These are phyloP conservation scores for Colletotrichum sp. DNA, from an alignment of 2,329 filamentous ascomycete genomes.

Conservation along the genomic window DNA sequence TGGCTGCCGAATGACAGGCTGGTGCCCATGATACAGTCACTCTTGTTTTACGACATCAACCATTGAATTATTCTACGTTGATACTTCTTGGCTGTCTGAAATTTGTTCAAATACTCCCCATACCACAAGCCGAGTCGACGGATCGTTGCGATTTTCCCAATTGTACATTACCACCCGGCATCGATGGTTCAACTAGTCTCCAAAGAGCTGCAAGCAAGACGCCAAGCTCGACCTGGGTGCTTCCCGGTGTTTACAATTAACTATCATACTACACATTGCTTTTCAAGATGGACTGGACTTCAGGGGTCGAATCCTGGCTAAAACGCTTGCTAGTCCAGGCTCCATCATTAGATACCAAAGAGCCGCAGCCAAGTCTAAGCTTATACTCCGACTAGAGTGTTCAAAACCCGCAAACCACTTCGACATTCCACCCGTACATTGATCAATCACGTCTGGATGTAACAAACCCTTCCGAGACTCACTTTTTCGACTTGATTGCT, in stretches of 20 bases:
- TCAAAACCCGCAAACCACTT: not conserved
- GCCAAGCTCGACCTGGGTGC: not conserved
- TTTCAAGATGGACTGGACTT: not conserved
- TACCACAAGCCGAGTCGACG: not conserved
- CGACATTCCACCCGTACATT: not conserved
- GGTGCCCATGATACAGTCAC: not conserved
- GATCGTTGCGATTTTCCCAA: not conserved
- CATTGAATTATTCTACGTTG: not conserved
- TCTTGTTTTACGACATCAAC: not conserved
- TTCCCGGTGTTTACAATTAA: not conserved
- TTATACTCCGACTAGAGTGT: not conserved
- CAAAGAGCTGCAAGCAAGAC: not conserved
- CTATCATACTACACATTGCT: not conserved
- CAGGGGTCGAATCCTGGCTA: not conserved
- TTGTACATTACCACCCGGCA: too few species aligned
- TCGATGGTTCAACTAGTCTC: not conserved
- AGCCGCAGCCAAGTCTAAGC: not conserved
- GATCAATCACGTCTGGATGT: not conserved
- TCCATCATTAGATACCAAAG: not conserved
- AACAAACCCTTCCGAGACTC: not conserved
- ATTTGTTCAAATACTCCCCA: too few species aligned
- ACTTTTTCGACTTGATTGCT: not conserved
- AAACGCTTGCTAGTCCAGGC: not conserved
- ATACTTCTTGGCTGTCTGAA: too few species aligned
- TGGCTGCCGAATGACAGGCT: not conserved